Evolutionary conservation across 179 eudicot species (phyloP), one percentile per base, ranked within the genome.

Genomic region (Monotropa hypopitys): DNA sequence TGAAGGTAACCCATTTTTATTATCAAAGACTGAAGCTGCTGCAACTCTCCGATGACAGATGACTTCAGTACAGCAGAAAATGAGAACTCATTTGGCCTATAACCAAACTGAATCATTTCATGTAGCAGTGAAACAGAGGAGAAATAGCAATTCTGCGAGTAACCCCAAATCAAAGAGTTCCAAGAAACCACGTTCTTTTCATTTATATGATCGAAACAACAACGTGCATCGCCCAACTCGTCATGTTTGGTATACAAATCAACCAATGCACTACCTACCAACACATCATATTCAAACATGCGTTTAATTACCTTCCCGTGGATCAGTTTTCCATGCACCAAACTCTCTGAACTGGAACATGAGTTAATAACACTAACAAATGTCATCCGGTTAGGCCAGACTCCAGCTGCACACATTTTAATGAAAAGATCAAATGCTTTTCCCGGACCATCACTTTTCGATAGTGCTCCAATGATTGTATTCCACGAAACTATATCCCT

Each of bases 401-500:
- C 46, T 51, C 86, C 88, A 43, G 79, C 79, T 7, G 1, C 0
- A 40, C 68, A 38, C 89, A 88, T 82, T 54, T 53, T 78, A 42
- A 61, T 63, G 77, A 91, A 84, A 35, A 83, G 49, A 54, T 85
- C 83, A 54, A 91, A 21, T 76, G 88, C 91, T 83, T 79, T 83
- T 0, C 15, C 80, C 0, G 90, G 85, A n/a, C 66, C 76, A 61
- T 80, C 89, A 76, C 83, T 74, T 76, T 83, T 85, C 43, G 83
- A 82, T 63, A 80, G 33, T 18, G 81, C 84, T 53, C 89, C 88
- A 73, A 92, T 86, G 28, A 89, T 54, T 43, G 85, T 89, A 85
- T 88, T 93, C 87, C 89, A 93, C 0, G 96, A 85, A 74, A 87
- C 94, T 74, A 84, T 72, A 79, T 93, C 92, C 77, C 83, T 73